Evolutionary conservation across 2,329 filamentous ascomycete species (phyloP), one percentile per base, ranked within the genome.

Genomic region (Colletotrichum graminicola): DNA sequence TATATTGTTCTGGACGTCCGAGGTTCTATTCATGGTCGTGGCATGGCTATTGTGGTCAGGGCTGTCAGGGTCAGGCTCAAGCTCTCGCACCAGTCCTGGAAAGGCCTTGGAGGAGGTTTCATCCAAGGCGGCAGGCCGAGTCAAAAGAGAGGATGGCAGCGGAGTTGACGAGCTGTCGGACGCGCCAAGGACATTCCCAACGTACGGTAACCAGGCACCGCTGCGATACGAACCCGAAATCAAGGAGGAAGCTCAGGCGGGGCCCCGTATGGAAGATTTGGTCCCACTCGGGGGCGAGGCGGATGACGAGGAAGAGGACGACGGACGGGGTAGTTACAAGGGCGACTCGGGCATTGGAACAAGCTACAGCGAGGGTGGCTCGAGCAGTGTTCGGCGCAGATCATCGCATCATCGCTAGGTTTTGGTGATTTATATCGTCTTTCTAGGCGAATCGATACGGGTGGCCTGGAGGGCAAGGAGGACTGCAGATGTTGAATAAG

Each of bases 1-100:
- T 0, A 80, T 84, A 0, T 75, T 89, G 0, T 98, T 98, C 80
- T 98, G 95, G 94, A 78, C 84, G 1, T 89, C 90, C 16, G 94
- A 95, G 77, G 86, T 97, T 76, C 74, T 90, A 0, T 92, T 91
- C 52, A 88, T 93, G 79, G 84, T 85, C 1, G 47, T 91, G 0
- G 90, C 88, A 0, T 97, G 93, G 92, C 79, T 87, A 1, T 56
- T 87, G 75, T 93, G 75, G 77, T 78, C 70, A n/a, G 67, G 29
- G 16, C 41, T 72, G 2, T 63, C 74, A 2, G 34, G 74, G 63
- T 54, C 63, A 14, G 74, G 74, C 51, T 23, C 70, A 49, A 41
- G 68, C 71, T 18, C 62, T 67, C 32, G 72, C 64, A 21, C 73
- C 76, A 16, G 76, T 77, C 39, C 73, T 73, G 5, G 75, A 77